These are phyloP conservation scores for Pseudoperonospora humuli DNA, from an alignment of 352 stramenopile species.

Conservation along the genomic window DNA sequence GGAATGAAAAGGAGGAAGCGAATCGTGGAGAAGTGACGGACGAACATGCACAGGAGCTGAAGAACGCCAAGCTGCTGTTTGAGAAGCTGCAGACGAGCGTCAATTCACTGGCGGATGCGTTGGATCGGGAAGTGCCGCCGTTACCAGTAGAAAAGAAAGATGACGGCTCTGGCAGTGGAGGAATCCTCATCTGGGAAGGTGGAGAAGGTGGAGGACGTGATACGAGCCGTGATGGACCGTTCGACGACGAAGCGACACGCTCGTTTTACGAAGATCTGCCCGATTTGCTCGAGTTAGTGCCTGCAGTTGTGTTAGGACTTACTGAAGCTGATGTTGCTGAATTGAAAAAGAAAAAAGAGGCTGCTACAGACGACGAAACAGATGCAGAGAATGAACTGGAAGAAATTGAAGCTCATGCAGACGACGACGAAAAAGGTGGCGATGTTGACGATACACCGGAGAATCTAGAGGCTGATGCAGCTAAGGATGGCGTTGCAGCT, in stretches of 20 bases:
- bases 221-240: constrained; percentile 82
- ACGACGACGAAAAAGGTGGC: constrained; percentile 29
- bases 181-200: constrained; percentile 64
- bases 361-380: constrained; percentile 29
- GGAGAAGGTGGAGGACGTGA: constrained; percentile 56
- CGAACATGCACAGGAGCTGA: constrained; percentile 64
- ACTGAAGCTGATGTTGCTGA: constrained; percentile 82
- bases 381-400: constrained; percentile 26
- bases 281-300: constrained; percentile 92
- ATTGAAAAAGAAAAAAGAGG: constrained; percentile 82
- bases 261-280: constrained; percentile 97
- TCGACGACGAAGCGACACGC: constrained; percentile 93
- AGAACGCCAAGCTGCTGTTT: constrained; percentile 67
- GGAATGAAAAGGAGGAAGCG: constrained; percentile 88
- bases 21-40: constrained; percentile 76
- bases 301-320: constrained; percentile 89
- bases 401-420: constrained; percentile 28
- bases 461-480: constrained; percentile 13
- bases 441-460: constrained; percentile 13
- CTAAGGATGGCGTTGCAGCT: constrained; percentile 1
- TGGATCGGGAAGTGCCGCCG: constrained; percentile 66
- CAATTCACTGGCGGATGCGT: constrained; percentile 67
- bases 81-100: constrained; percentile 83
- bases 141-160: constrained; percentile 60
- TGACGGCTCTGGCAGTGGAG: constrained; percentile 33